A percentile compares a stretch with the other conserved stretches of the same genome.
These are phyloP conservation scores for Amanita rimosa DNA, from an alignment of 768 basidiomycete species.

Conservation along the genomic window DNA sequence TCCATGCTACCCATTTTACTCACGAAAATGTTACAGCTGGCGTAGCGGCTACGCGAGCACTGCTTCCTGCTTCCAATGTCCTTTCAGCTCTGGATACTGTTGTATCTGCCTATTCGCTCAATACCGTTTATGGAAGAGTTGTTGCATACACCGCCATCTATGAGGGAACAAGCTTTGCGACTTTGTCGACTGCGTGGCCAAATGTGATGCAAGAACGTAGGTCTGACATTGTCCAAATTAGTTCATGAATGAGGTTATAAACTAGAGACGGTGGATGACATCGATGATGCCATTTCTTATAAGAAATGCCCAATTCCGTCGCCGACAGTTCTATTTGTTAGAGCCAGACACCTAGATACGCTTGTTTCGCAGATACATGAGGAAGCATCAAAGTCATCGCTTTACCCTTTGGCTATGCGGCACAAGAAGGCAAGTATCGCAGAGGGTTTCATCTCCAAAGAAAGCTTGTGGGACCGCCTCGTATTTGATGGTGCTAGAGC, in stretches of 20 bases:
- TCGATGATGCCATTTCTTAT: slow-evolving; percentile 37
- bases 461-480: slow-evolving; percentile 77
- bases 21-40: slow-evolving; percentile 86
- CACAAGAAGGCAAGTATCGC: slow-evolving; percentile 63
- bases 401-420: slow-evolving; percentile 58
- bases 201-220: slow-evolving; percentile 35
- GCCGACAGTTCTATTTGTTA: slow-evolving; percentile 72
- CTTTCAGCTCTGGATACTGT: slow-evolving; percentile 68
- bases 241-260: not conserved
- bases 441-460: slow-evolving; percentile 69
- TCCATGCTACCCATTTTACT: slow-evolving; percentile 58
- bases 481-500: slow-evolving; percentile 63
- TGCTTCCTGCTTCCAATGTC: slow-evolving; percentile 64
- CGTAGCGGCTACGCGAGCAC: slow-evolving; percentile 64
- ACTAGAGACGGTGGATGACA: slow-evolving; percentile 15
- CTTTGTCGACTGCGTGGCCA: slow-evolving; percentile 43
- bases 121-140: slow-evolving; percentile 69
- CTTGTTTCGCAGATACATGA: slow-evolving; percentile 42
- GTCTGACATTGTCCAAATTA: slow-evolving; percentile 4
- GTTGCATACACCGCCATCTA: slow-evolving; percentile 71
- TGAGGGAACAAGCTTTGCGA: slow-evolving; percentile 66
- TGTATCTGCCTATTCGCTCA: slow-evolving; percentile 61
- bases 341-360: slow-evolving; percentile 47
- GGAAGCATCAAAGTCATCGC: slow-evolving; percentile 39
- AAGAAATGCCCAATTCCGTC: slow-evolving; percentile 49